Percentiles rank a stretch among this genome's conserved stretches.
Conservation (phyloP, 176 grass and related monocot species). For the Olyra latifolia region DNA sequence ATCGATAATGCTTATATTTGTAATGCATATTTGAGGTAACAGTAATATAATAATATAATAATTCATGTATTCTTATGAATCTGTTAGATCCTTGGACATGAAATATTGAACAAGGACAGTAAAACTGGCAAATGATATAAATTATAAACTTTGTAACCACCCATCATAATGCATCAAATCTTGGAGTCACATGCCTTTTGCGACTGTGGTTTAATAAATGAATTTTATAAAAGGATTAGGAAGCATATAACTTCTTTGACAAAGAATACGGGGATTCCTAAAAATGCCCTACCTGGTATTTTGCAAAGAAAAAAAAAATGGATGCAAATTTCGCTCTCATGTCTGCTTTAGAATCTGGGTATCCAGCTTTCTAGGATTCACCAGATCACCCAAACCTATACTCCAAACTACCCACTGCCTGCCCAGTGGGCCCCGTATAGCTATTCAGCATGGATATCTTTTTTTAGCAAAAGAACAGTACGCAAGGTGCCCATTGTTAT, state of each 20-base stretch:
- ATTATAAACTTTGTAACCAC: background rate
- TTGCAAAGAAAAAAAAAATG: background rate
- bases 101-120: background rate
- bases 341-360: background rate
- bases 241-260: background rate
- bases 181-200: background rate
- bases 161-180: background rate
- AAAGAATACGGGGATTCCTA: background rate
- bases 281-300: background rate
- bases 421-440: background rate
- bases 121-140: background rate
- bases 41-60: background rate
- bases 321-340: background rate
- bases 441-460: too few species aligned
- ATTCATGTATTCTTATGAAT: background rate
- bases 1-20: background rate
- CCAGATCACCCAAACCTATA: background rate
- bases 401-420: background rate
- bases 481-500: too few species aligned
- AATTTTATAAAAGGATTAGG: background rate
- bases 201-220: background rate
- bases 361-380: background rate
- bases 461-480: too few species aligned
- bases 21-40: background rate
- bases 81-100: background rate